Evolutionary conservation across 2,329 filamentous ascomycete species (phyloP), one percentile per base, ranked within the genome.

Genomic region (Stemphylium vesicarium): DNA sequence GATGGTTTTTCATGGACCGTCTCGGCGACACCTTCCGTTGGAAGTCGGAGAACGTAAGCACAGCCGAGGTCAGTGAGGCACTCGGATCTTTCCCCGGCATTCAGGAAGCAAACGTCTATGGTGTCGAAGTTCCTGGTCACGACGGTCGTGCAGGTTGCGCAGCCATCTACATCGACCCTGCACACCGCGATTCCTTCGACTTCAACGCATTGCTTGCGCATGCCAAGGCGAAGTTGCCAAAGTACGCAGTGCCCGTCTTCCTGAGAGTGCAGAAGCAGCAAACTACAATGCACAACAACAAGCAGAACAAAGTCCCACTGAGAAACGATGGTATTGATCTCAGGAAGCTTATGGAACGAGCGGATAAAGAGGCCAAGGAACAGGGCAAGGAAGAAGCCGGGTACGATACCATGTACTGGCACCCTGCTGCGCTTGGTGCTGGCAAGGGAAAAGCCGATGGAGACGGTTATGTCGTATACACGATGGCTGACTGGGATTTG

Each of bases 171-270:
- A 80, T 91, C 41, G 81, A 82, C 4, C 79, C 82, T 1, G 76
- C 75, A 1, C 72, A 78, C 0, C 77, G 77, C 26, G 68, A 74
- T 0, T 72, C 57, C 0, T 89, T 75, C 48, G 63, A 74, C 70
- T 90, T 85, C 68, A 75, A 79, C 9, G 84, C 77, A 0, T 77
- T 92, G 9, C 75, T 90, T 42, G 80, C 79, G 57, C 82, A 88
- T 66, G 80, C 82, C 2, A 81, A 84, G 6, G 79, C 80, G 12
- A 80, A 84, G 45, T 77, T 93, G 18, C 90, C 90, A 0, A 83
- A 82, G 58, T 93, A 92, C 66, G 90, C 90, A 0, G 88, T 93
- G 1, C 90, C 90, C 0, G 75, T 92, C 2, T 93, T 93, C 76
- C 65, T 92, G 37, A 80, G 89, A 0, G 74, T 91, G 15, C 81